Conservation (phyloP, 768 basidiomycete genomes). For the Termitomyces sp. region DNA sequence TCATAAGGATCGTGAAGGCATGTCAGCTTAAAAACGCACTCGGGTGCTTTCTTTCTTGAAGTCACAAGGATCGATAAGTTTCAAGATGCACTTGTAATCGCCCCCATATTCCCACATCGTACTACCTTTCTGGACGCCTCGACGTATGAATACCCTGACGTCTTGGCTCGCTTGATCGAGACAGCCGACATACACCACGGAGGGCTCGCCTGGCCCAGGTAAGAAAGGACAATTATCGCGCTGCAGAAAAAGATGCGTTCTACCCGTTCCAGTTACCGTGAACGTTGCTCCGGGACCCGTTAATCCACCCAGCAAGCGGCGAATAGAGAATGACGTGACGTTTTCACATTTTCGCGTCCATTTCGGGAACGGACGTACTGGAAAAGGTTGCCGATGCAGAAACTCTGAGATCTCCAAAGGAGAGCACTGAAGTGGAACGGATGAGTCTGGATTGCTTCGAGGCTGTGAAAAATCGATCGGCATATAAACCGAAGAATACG, state of each 20-base stretch:
- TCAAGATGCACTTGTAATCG: background rate
- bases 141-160: background rate
- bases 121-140: background rate
- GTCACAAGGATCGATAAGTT: background rate
- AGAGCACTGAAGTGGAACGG: background rate
- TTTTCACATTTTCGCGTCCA: background rate
- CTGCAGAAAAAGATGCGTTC: background rate
- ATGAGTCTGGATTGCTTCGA: background rate
- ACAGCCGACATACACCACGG: background rate
- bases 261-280: background rate
- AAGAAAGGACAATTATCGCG: background rate
- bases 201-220: background rate
- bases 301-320: background rate
- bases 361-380: background rate
- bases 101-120: background rate
- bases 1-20: background rate
- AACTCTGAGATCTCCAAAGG: background rate
- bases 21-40: background rate
- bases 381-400: background rate
- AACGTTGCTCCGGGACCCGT: slow-evolving; percentile 1
- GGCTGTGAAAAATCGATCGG: background rate
- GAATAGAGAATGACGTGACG: background rate
- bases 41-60: background rate
- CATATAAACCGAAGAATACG: background rate
- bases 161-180: background rate